Evolutionary conservation across 371 early-diverging fungal genomes (phyloP).

Genomic region (Apophysomyces ossiformis): DNA sequence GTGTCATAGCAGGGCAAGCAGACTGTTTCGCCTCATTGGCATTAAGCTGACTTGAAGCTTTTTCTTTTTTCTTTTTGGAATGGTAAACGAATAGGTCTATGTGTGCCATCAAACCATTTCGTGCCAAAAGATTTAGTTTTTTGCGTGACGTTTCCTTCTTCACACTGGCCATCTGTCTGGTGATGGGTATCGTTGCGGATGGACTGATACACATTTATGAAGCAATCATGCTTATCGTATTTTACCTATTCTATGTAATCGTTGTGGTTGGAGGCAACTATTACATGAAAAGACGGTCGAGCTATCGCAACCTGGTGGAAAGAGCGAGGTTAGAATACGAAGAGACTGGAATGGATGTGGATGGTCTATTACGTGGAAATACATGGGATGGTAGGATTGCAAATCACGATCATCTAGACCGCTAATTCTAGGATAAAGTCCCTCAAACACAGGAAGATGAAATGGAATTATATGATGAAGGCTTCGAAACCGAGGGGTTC

Average conservation of each 20-base stretch:
- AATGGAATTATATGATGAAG: constrained; percentile 54
- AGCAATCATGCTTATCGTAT: constrained; percentile 54
- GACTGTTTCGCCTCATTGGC: background rate
- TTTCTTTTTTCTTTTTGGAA: too few relatives aligned
- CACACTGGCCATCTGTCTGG: constrained; percentile 62
- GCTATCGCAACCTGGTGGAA: constrained; percentile 41
- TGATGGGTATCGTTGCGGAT: constrained; percentile 62
- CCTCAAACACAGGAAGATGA: constrained; percentile 34
- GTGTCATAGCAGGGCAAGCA: constrained; percentile 68
- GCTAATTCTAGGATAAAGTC: constrained; percentile 14
- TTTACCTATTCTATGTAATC: constrained; percentile 62
- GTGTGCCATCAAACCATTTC: constrained; percentile 71
- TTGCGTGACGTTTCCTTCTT: constrained; percentile 77
- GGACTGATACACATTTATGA: constrained; percentile 66
- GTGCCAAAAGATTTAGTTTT: constrained; percentile 66
- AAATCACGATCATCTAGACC: background rate
- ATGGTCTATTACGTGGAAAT: constrained; percentile 44
- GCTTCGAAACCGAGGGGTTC: constrained; percentile 52
- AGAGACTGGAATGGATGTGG: constrained; percentile 47
- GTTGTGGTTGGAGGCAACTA: constrained; percentile 64
- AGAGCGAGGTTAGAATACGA: constrained; percentile 52
- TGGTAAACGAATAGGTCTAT: constrained; percentile 55
- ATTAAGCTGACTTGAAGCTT: background rate
- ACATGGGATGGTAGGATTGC: constrained; percentile 28
- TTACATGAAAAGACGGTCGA: constrained; percentile 44